These are phyloP conservation scores for Paecilomyces variotii DNA, from an alignment of 2,329 filamentous ascomycete genomes.

Conservation along the genomic window DNA sequence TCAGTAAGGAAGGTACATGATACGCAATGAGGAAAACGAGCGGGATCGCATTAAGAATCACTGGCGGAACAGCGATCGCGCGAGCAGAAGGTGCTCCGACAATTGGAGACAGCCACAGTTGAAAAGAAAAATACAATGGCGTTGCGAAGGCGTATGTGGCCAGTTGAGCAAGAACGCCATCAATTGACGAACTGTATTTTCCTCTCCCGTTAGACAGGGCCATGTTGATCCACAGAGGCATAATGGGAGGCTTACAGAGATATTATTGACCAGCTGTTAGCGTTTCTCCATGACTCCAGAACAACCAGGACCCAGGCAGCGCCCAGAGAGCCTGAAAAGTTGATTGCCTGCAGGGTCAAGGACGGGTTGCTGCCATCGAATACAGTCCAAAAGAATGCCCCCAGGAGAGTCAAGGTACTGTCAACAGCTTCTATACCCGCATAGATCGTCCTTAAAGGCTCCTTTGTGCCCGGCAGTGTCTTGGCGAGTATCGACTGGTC, in stretches of 20 bases:
- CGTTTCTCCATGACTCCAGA: not conserved
- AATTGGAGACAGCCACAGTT: not conserved
- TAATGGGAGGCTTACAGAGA: not conserved
- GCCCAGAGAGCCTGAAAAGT: not conserved
- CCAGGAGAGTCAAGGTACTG: not conserved
- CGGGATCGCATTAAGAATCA: not conserved
- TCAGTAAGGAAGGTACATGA: not conserved
- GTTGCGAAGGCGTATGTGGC: not conserved
- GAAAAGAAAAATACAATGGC: not conserved
- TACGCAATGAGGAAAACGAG: not conserved
- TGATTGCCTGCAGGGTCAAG: not conserved
- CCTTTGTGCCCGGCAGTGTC: not conserved
- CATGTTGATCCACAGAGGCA: no score
- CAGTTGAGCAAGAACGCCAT: not conserved
- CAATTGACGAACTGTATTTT: not conserved
- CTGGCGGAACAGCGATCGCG: not conserved
- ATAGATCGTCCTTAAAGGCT: not conserved
- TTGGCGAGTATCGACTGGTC: not conserved
- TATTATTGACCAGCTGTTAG: not conserved
- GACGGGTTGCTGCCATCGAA: not conserved
- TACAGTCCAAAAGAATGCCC: conserved; percentile 1
- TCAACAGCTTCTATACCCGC: not conserved
- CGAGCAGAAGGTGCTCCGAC: not conserved
- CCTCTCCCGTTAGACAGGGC: no score
- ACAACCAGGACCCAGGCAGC: conserved; percentile 2